A percentile compares a stretch with the other conserved stretches of the same genome.
These are phyloP conservation scores for Paratinospora sagittata DNA, from an alignment of 164 flowering plant species.

Conservation along the genomic window DNA sequence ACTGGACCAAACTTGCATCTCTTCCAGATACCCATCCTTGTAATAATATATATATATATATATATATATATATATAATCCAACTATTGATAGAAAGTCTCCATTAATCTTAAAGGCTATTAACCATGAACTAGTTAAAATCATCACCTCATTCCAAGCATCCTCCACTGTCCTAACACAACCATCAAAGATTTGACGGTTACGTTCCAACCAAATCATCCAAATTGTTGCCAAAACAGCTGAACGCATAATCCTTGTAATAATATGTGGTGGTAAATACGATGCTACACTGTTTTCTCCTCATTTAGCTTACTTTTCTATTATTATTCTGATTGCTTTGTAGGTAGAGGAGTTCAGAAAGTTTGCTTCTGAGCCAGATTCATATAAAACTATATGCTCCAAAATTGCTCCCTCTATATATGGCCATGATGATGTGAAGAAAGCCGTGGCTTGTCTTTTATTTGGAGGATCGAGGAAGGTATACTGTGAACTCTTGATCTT, in stretches of 20 bases:
- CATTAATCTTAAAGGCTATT: too few species aligned
- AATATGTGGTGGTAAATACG: not conserved
- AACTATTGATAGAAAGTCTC: too few species aligned
- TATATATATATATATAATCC: too few species aligned
- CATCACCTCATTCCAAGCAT: too few species aligned
- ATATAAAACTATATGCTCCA: conserved; percentile 67
- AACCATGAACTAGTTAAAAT: too few species aligned
- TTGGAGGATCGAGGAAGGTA: conserved; percentile 99
- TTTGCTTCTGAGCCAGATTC: conserved; percentile 71
- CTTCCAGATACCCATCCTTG: not conserved
- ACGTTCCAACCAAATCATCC: too few species aligned
- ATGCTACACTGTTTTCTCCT: not conserved
- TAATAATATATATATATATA: too few species aligned
- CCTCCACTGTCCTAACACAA: too few species aligned
- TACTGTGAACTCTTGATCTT: conserved; percentile 8
- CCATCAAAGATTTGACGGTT: too few species aligned
- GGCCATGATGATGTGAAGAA: conserved; percentile 94
- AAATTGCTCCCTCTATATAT: conserved; percentile 94
- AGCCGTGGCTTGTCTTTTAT: conserved; percentile 91
- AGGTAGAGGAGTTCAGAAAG: conserved; percentile 87
- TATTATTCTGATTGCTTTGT: not conserved
- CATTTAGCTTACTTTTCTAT: not conserved
- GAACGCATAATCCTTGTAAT: too few species aligned
- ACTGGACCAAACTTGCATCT: not conserved
- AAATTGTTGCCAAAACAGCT: too few species aligned